These are phyloP conservation scores for Penicillium coffeae DNA, from an alignment of 495 filamentous ascomycete species.

Conservation along the genomic window DNA sequence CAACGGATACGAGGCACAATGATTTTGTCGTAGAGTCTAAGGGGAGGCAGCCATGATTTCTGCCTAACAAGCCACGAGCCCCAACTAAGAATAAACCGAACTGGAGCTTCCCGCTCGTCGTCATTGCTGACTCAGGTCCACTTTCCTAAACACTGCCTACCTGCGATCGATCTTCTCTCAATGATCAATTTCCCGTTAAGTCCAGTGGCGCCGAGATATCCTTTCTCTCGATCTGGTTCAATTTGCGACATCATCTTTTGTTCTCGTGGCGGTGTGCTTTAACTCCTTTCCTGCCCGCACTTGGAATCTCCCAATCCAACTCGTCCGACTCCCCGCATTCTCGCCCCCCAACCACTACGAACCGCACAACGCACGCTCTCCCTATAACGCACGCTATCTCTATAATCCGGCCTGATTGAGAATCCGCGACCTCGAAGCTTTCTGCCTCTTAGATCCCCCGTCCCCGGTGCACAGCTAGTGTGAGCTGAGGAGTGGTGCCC, in stretches of 20 bases:
- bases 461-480: too few species aligned
- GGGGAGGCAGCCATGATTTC: conserved; percentile 14
- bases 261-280: conserved; percentile 1
- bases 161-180: background rate
- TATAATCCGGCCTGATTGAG: background rate
- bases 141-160: conserved; percentile 11
- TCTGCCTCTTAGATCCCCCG: too few species aligned
- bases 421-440: too few species aligned
- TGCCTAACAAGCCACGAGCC: too few species aligned
- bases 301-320: conserved; percentile 4
- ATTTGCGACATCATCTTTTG: background rate
- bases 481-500: conserved; percentile 15
- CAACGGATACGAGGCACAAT: too few species aligned
- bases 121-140: conserved; percentile 25
- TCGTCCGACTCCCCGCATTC: conserved; percentile 32
- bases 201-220: background rate
- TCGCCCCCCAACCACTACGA: conserved; percentile 8
- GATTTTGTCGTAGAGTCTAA: too few species aligned
- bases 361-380: background rate
- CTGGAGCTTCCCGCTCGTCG: conserved; percentile 6
- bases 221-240: background rate
- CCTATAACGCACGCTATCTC: background rate
- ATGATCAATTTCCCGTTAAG: background rate
- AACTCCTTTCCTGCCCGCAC: background rate
- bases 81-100: background rate